Percentiles rank a stretch among this genome's conserved stretches.
Evolutionary conservation across 2,329 filamentous ascomycete species (phyloP).

Genomic region (Whalleya microplaca): DNA sequence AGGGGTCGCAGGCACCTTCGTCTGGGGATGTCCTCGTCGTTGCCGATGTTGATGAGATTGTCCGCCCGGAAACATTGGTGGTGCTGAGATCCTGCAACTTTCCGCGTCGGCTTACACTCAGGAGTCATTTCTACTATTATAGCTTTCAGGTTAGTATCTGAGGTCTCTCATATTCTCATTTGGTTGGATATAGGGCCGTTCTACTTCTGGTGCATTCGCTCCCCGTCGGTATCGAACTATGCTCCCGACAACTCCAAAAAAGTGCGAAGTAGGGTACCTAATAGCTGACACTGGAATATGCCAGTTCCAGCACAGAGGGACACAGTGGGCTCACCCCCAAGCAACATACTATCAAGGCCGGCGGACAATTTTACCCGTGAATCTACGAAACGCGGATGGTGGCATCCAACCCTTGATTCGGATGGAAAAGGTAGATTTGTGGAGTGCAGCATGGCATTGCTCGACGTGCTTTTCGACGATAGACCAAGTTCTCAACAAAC

Average conservation of each 20-base stretch:
- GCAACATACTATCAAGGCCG: slow-evolving; percentile 57
- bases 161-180: no score
- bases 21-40: slow-evolving; percentile 61
- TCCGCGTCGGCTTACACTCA: slow-evolving; percentile 55
- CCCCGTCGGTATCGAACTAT: no score
- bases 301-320: slow-evolving; percentile 51
- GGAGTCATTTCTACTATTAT: slow-evolving; percentile 60
- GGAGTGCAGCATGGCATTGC: slow-evolving; percentile 64
- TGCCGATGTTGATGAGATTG: slow-evolving; percentile 64
- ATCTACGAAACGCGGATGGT: slow-evolving; percentile 55
- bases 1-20: slow-evolving; percentile 45
- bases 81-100: slow-evolving; percentile 55
- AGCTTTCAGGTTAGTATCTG: slow-evolving; percentile 41
- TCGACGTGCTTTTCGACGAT: slow-evolving; percentile 63
- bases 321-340: slow-evolving; percentile 62
- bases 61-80: slow-evolving; percentile 53
- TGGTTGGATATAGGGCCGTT: no score
- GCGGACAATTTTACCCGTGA: slow-evolving; percentile 55
- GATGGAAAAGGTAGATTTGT: slow-evolving; percentile 48
- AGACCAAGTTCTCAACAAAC: slow-evolving; percentile 57
- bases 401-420: slow-evolving; percentile 43
- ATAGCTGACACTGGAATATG: no score
- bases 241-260: no score
- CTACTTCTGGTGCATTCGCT: no score
- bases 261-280: no score